Evolutionary conservation across 2,329 filamentous ascomycete species (phyloP), one percentile per base, ranked within the genome.

Genomic region (Alternaria sp.): DNA sequence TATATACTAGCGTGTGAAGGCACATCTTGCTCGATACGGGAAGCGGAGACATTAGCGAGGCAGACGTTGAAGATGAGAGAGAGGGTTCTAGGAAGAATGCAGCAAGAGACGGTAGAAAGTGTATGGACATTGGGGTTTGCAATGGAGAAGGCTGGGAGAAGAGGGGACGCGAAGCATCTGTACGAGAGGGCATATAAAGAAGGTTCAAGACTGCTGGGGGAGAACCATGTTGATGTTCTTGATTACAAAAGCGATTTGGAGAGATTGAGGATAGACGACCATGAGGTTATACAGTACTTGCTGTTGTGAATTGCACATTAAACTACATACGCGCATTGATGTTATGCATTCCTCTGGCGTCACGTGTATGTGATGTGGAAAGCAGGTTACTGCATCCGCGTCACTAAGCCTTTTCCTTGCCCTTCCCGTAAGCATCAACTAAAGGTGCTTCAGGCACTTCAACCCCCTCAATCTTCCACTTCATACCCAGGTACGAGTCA

Each of bases 401-500:
- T 7, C n/a, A 46, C 43, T 50, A 50, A 14, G 30, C 56, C 50
- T 65, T 68, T 5, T 70, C 65, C 50, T 76, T 76, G 3, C 59
- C 72, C 62, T 77, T 77, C 0, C 67, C 69, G 10, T 62, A 60
- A 20, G 65, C 70, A 12, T 74, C 75, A 2, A 78, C 74, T 16
- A 55, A 57, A 43, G 78, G 74, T 9, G 75, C 78, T 52, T 76
- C 67, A 7, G 84, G 83, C 4, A 89, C 79, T 50, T 85, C 84
- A 8, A 89, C 79, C 4, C 81, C 82, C 18, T 81, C 77, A 5
- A 88, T 65, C 32, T 68, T 78, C 88, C 88, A 90, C 68, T 84
- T 81, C 84, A 98, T 87, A 0, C 91, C 92, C 34, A 93, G 82
- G 79, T 98, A 98, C 16, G 89, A 89, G 83, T 98, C 95, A 78